Evolutionary conservation across 768 basidiomycete genomes (phyloP).

Genomic region (Boletus vinaceobasis): DNA sequence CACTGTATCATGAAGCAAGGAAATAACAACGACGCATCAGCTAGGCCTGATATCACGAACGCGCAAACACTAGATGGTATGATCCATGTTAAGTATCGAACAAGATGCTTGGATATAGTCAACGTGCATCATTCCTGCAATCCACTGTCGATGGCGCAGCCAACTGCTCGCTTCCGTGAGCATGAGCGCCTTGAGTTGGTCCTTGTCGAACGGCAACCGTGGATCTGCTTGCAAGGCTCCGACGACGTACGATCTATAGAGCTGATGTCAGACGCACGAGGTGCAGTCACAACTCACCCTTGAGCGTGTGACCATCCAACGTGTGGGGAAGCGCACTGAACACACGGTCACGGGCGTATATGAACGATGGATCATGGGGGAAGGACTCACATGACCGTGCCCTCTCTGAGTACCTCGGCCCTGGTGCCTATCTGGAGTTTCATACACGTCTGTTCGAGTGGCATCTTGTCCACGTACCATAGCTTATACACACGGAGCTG

Average conservation of each 20-base stretch:
- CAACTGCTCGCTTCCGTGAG: constrained; percentile 41
- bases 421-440: constrained; percentile 28
- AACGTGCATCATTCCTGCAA: constrained; percentile 18
- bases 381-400: no score
- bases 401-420: constrained; percentile 40
- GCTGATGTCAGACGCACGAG: background rate
- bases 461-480: constrained; percentile 37
- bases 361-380: background rate
- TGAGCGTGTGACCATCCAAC: no score
- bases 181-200: constrained; percentile 34
- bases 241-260: constrained; percentile 32
- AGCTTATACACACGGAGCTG: constrained; percentile 43
- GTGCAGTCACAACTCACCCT: no score
- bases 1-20: no score
- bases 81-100: background rate
- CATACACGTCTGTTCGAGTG: constrained; percentile 40
- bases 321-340: no score
- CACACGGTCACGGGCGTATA: background rate
- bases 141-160: constrained; percentile 40
- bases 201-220: constrained; percentile 35
- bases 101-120: background rate
- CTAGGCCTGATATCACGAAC: no score
- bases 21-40: no score
- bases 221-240: no score
- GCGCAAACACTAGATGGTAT: no score